phyloP scores from a whole-genome alignment of 1,284 basidiomycete species.

The Pisolithus thermaeus region DNA sequence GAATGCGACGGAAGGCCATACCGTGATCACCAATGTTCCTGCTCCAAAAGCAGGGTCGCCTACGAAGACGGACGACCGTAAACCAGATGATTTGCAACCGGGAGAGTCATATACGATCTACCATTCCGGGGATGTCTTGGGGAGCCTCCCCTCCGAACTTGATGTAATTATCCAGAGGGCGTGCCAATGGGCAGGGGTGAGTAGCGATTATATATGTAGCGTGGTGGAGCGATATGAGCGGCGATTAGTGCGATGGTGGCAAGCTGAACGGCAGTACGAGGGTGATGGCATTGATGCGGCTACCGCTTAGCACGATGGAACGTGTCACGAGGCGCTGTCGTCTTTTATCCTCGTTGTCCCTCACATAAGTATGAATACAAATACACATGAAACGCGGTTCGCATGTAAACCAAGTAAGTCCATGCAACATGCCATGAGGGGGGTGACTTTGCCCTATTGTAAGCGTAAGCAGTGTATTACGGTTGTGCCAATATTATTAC shows the following conservation, averaged over 20 bases:
- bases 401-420: background rate
- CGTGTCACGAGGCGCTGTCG: too few relatives aligned
- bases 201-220: conserved; percentile 40
- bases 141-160: conserved; percentile 47
- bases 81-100: conserved; percentile 32
- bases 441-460: background rate
- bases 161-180: conserved; percentile 42
- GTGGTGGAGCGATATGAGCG: conserved; percentile 59
- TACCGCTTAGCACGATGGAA: too few relatives aligned
- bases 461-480: conserved; percentile 3
- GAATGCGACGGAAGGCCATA: background rate
- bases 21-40: background rate
- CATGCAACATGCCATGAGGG: background rate
- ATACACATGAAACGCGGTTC: background rate
- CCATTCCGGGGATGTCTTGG: conserved; percentile 52
- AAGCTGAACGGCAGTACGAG: conserved; percentile 15
- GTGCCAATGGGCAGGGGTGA: conserved; percentile 48
- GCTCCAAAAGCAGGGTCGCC: conserved; percentile 25
- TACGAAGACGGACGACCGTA: conserved; percentile 11
- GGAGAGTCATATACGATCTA: conserved; percentile 58
- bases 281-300: conserved; percentile 3
- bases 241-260: conserved; percentile 48
- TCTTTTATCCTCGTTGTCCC: too few relatives aligned
- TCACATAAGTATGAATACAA: too few relatives aligned
- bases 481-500: conserved; percentile 3